Evolutionary conservation across 192 early-diverging fungal species (phyloP), one percentile per base, ranked within the genome.

Genomic region (Fimicolochytrium jonesii): DNA sequence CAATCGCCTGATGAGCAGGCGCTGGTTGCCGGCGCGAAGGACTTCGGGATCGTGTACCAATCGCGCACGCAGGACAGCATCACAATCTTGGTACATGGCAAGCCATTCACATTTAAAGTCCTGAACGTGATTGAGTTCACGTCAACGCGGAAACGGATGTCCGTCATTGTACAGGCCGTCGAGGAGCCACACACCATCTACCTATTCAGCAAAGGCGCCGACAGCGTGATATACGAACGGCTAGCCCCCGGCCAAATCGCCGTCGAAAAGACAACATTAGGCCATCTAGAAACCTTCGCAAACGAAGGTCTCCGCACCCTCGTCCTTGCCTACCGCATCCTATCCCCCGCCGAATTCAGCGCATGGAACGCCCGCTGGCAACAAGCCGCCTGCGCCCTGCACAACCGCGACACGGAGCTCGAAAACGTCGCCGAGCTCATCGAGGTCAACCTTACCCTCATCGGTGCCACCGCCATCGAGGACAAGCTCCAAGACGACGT

Each of bases 381-480:
- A 30, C 79, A 80, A 20, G 95, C 95, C 0, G 67, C 81, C 57
- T 60, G 80, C 26, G 77, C 82, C 5, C 79, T 97, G 43, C 81
- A 80, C 44, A 84, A 86, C 60, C 88, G 95, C 35, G 91, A 90
- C 18, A 77, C 84, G 41, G 83, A 81, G 55, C 72, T 94, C n/a
- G 92, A 91, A 30, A 77, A 72, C 25, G 85, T 80, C 0, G 86
- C 86, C 64, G 93, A 90, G 49, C 60, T 75, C 18, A 90, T 97
- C 32, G 92, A 95, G 63, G 58, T 63, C n/a, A 81, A 84, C 18
- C 58, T 95, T 35, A 69, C 83, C 9, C 77, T 95, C 28, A 74
- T 92, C 0, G 92, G 92, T 0, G 86, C 90, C 0, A 92, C 92
- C 0, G 92, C 92, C 2, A 95, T 95, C 54, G 92, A 95, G 62